phyloP scores from a whole-genome alignment of 495 filamentous ascomycete species.

The Cudoniella acicularis region DNA sequence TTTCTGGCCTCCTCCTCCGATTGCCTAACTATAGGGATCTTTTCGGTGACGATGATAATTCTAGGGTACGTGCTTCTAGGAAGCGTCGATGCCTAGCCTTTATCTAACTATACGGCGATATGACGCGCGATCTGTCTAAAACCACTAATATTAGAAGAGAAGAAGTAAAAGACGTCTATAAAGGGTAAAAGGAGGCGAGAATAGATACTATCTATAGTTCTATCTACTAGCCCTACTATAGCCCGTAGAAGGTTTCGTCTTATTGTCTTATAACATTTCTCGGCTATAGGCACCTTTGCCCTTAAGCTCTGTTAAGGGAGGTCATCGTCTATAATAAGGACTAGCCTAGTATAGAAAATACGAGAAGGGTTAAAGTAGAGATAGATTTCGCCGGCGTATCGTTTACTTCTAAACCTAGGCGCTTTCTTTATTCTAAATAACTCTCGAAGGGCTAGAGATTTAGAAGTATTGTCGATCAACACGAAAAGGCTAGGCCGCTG shows the following conservation, averaged over 20 bases:
- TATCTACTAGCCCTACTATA: background rate
- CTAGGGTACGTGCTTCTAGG: conserved; percentile 1
- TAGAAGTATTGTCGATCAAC: conserved; percentile 15
- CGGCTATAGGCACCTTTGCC: background rate
- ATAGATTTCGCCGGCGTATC: conserved; percentile 5
- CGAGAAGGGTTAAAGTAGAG: conserved; percentile 16
- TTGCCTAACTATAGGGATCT: too few relatives aligned
- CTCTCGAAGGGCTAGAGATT: conserved; percentile 17
- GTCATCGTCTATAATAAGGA: conserved; percentile 5
- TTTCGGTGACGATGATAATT: too few relatives aligned
- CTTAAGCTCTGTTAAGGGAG: background rate
- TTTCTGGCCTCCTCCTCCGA: too few relatives aligned
- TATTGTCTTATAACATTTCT: background rate
- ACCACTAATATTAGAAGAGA: conserved; percentile 4
- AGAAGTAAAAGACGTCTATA: conserved; percentile 13
- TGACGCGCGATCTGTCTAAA: background rate
- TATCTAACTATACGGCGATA: conserved; percentile 1
- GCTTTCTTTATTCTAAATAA: background rate
- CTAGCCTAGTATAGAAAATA: conserved; percentile 10
- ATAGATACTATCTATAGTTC: background rate
- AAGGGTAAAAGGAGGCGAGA: conserved; percentile 6
- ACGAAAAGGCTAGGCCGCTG: conserved; percentile 15
- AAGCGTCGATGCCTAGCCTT: background rate
- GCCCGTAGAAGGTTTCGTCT: background rate
- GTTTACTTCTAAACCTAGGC: background rate